Evolutionary conservation across 140 eudicot genomes (phyloP).

Genomic region (Bidens hawaiensis): DNA sequence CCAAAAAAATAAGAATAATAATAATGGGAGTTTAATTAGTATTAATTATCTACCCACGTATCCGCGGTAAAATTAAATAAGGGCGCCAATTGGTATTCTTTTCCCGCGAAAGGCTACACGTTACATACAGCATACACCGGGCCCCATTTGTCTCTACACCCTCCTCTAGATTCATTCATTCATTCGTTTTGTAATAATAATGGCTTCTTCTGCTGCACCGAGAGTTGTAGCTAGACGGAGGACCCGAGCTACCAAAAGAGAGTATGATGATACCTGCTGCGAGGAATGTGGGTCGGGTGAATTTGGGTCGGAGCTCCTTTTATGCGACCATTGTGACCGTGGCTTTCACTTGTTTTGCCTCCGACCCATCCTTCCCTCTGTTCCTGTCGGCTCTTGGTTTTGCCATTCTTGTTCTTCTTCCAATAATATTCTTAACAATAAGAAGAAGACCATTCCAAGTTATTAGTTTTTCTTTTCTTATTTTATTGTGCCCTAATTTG

Average conservation of each 20-base stretch:
- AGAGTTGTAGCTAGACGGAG: constrained; percentile 40
- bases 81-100: constrained; percentile 21
- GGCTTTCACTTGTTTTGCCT: constrained; percentile 90
- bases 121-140: neutral
- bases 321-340: constrained; percentile 75
- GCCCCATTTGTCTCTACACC: neutral
- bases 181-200: too few species aligned
- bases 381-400: constrained; percentile 75
- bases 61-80: constrained; percentile 14
- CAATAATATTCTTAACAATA: neutral
- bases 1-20: too few species aligned
- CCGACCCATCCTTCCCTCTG: constrained; percentile 62
- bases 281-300: constrained; percentile 91
- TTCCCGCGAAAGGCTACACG: constrained; percentile 15
- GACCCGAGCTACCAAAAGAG: constrained; percentile 48
- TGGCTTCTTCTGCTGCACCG: constrained; percentile 13
- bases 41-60: too few species aligned
- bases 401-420: constrained; percentile 54
- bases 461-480: too few species aligned
- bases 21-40: too few species aligned
- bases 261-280: constrained; percentile 46
- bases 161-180: too few species aligned
- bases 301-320: constrained; percentile 49
- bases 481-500: neutral
- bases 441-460: constrained; percentile 22